A percentile compares a stretch with the other conserved stretches of the same genome.
Evolutionary conservation across 768 basidiomycete species (phyloP).

Genomic region (Xanthoconium purpureum): DNA sequence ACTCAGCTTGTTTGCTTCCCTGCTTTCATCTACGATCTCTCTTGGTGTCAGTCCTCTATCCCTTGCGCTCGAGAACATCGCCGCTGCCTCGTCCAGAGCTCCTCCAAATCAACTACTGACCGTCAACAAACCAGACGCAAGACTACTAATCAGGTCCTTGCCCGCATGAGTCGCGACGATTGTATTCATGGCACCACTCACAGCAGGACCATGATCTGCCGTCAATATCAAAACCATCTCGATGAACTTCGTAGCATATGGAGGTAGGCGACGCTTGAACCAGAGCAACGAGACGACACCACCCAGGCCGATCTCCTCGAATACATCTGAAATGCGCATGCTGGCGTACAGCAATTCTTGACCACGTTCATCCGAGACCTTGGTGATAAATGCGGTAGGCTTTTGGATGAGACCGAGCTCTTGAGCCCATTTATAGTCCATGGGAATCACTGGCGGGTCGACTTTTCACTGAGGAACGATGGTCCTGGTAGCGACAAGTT

Average conservation of each 20-base stretch:
- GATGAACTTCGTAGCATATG: slow-evolving; percentile 96
- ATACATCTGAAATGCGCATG: slow-evolving; percentile 98
- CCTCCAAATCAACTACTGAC: slow-evolving; percentile 98
- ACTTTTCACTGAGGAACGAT: slow-evolving; percentile 73
- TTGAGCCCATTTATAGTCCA: slow-evolving; percentile 99
- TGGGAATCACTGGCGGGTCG: slow-evolving; percentile 95
- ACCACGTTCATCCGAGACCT: slow-evolving; percentile 98
- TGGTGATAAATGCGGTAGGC: slow-evolving; percentile 97
- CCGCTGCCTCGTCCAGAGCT: slow-evolving; percentile 94
- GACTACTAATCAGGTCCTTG: slow-evolving; percentile 95
- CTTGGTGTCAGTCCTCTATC: slow-evolving; percentile 94
- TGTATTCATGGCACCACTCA: slow-evolving; percentile 99
- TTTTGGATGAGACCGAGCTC: slow-evolving; percentile 98
- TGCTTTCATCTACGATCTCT: slow-evolving; percentile 92
- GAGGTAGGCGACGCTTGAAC: slow-evolving; percentile 94
- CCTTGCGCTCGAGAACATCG: slow-evolving; percentile 91
- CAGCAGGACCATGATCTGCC: slow-evolving; percentile 96
- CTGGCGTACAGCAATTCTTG: slow-evolving; percentile 98
- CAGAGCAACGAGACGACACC: slow-evolving; percentile 95
- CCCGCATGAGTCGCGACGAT: slow-evolving; percentile 99
- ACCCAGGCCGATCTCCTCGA: slow-evolving; percentile 95
- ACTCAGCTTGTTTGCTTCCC: slow-evolving; percentile 94
- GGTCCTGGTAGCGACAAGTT: slow-evolving; percentile 64
- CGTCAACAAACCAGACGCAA: slow-evolving; percentile 93
- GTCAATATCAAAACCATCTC: slow-evolving; percentile 99